Evolutionary conservation across 345 rosid species (phyloP).

Genomic region (Nasturtium officinale): DNA sequence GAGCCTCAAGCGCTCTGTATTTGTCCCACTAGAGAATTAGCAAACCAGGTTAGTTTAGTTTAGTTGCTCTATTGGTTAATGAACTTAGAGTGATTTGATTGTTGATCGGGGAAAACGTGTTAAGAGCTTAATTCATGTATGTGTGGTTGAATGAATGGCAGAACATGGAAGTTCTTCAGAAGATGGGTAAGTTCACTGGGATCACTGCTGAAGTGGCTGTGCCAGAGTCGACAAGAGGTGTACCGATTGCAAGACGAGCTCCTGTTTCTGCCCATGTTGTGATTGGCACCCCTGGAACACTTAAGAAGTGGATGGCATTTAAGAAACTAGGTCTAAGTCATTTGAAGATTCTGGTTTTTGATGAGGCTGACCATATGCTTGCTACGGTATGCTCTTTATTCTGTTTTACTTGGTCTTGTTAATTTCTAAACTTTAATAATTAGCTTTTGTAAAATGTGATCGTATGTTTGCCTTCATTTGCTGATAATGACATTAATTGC

Average conservation of each 20-base stretch:
- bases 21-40: constrained; percentile 92
- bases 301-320: constrained; percentile 69
- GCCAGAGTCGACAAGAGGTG: constrained; percentile 56
- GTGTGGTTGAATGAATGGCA: constrained; percentile 42
- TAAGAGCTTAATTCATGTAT: neutral
- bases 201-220: constrained; percentile 74
- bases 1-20: constrained; percentile 93
- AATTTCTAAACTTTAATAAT: neutral
- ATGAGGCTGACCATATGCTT: constrained; percentile 98
- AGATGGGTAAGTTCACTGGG: constrained; percentile 92
- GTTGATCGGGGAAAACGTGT: neutral
- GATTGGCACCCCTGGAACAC: constrained; percentile 95
- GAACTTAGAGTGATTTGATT: constrained; percentile 1
- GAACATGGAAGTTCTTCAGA: constrained; percentile 89
- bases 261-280: constrained; percentile 73
- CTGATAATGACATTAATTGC: constrained; percentile 14
- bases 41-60: constrained; percentile 71
- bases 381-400: constrained; percentile 59
- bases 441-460: neutral
- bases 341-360: constrained; percentile 87
- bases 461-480: neutral
- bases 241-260: constrained; percentile 47
- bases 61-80: neutral
- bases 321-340: constrained; percentile 59
- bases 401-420: neutral